These are phyloP conservation scores for Boletellus ananas DNA, from an alignment of 768 basidiomycete species.

Conservation along the genomic window DNA sequence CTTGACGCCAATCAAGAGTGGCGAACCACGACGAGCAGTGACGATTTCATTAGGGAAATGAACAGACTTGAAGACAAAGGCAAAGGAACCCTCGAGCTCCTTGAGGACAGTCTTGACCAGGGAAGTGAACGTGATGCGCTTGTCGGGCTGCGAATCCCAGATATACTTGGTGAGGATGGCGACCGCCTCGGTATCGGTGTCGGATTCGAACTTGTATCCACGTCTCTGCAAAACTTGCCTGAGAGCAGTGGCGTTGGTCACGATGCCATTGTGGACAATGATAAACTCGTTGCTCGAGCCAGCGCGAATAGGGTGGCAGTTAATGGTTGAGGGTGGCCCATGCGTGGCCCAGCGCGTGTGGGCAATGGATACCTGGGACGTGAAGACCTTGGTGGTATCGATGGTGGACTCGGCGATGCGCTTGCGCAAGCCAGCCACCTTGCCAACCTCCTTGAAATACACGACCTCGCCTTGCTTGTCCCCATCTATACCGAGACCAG, in stretches of 20 bases:
- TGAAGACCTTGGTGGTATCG: constrained; percentile 71
- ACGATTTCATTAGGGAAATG: constrained; percentile 97
- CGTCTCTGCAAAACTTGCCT: constrained; percentile 92
- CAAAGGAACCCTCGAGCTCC: constrained; percentile 98
- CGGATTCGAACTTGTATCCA: constrained; percentile 89
- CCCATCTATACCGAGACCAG: constrained; percentile 87
- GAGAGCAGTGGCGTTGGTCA: constrained; percentile 89
- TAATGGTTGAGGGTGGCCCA: constrained; percentile 79
- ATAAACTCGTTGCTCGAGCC: constrained; percentile 81
- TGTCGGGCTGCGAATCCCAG: constrained; percentile 87
- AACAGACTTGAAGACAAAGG: constrained; percentile 95
- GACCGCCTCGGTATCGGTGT: constrained; percentile 97
- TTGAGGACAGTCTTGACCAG: constrained; percentile 94
- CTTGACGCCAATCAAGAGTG: constrained; percentile 96
- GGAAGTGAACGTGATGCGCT: constrained; percentile 82
- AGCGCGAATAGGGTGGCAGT: constrained; percentile 94
- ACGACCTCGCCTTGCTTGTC: constrained; percentile 73
- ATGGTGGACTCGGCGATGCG: constrained; percentile 70
- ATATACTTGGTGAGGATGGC: constrained; percentile 96
- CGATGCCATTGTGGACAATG: constrained; percentile 98
- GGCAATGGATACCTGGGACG: constrained; percentile 93
- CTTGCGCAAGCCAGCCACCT: constrained; percentile 90
- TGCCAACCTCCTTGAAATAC: constrained; percentile 98
- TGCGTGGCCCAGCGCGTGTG: constrained; percentile 99
- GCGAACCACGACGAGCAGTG: constrained; percentile 94